Evolutionary conservation across 768 basidiomycete species (phyloP), one percentile per base, ranked within the genome.

Genomic region (Mrakia gelida): DNA sequence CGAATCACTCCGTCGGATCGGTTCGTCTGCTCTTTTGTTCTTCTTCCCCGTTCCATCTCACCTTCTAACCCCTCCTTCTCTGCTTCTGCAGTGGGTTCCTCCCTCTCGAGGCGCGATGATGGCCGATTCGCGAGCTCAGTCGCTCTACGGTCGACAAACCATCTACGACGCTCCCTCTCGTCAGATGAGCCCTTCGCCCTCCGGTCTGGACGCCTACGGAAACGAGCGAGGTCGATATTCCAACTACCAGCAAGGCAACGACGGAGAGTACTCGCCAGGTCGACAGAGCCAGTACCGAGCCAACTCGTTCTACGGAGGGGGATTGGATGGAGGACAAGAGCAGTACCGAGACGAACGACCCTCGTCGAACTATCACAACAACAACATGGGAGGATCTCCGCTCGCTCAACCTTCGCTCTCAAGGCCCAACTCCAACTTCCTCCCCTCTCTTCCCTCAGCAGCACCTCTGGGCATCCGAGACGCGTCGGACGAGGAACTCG

Each of bases 1-100:
- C 93, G 0, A 95, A 95, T 82, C 94, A 96, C 84, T 94, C 93
- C 79, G 93, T 95, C 72, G 93, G 93, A 11, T 95, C 93, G 16
- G 75, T 76, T 26, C 41, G 75, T 70, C 15, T 10, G 0, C 30
- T 67, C 11, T 32, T n/a, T 59, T 49, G 6, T 28, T 54, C 34
- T 43, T 7, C 32, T 26, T 23, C 34, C 15, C 38, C 34, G 28
- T 28, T 38, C 73, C 28, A 38, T 2, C 10, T n/a, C 21, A 38
- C 49, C 5, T 28, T 13, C 43, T 65, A 38, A 49, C 56, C 15
- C 11, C 26, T 18, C 18, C 21, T 23, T 73, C 6, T 56, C 21
- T 59, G 2, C 10, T 4, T 63, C 59, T 62, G 23, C 73, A 75
- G 0, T 96, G 93, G 92, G 90, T 91, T 15, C 93, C 94, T 49